Evolutionary conservation across 2,329 filamentous ascomycete species (phyloP), one percentile per base, ranked within the genome.

Genomic region (Penicillium glabrum): DNA sequence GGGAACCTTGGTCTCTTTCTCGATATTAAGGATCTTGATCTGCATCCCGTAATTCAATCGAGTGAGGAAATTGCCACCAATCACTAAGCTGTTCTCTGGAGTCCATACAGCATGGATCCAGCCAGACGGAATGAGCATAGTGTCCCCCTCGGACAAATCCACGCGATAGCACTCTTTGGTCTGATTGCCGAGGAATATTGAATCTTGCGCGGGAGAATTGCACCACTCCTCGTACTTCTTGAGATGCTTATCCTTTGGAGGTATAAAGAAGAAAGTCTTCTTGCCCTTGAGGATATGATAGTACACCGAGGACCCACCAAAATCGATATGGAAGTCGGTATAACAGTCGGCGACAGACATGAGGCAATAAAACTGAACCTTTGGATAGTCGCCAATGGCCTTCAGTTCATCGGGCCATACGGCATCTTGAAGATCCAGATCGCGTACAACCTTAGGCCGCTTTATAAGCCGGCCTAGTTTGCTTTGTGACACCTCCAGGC

Each of bases 71-170:
- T 89, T 89, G 51, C 86, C 86, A n/a, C 86, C 86, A 59, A 89
- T 87, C 27, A 89, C 86, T 48, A 89, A 73, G 64, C 86, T 89
- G 65, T 89, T 86, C 63, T 86, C 82, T 0, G 86, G 86, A 10
- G 86, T 89, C 84, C 87, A 88, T 8, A 89, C 86, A 24, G 86
- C 86, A 66, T 89, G 86, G 51, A 89, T 89, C 86, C 86, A 89
- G 21, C 86, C 86, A 33, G 86, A 87, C 5, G 86, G 86, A 60
- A 89, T 89, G 44, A 89, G 75, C 83, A 89, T 88, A 3, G 86
- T 89, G 67, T 89, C 86, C 33, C 86, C 86, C 60, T 85, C 84
- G 49, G 80, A 82, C 5, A 89, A 78, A 67, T 89, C 86, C 44
- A 89, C 85, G 47, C 86, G 79, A 65, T 86, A 88, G 69, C 86